Evolutionary conservation across 179 eudicot species (phyloP), one percentile per base, ranked within the genome.

Genomic region (Drosera spatulata): DNA sequence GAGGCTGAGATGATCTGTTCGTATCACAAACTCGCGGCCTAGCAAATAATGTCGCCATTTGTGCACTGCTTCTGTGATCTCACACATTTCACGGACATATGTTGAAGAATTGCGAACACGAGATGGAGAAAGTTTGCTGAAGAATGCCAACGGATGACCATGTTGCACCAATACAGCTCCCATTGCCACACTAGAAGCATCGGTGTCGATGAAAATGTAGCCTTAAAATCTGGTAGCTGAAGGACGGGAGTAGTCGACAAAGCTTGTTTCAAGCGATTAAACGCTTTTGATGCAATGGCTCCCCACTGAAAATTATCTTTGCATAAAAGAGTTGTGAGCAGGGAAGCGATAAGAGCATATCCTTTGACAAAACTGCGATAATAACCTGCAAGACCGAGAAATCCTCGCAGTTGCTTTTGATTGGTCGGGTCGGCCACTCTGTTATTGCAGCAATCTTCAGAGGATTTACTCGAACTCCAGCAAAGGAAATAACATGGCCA

Each of bases 1-100:
- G 60, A 39, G 41, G 39, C 53, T 6, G 38, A n/a, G 44, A 0
- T 66, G 59, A 44, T 66, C 45, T 1, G 70, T 51, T 12, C n/a
- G 40, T 4, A 66, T 22, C 2, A 2, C 4, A 12, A 66, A 66
- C 3, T 39, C 22, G 8, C 14, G 15, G 0, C 64, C 64, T 1
- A 66, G 2, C 6, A 66, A 22, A 13, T 66, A 66, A 1, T 10
- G 59, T 4, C 53, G 3, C 64, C 53, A 66, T 3, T 52, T 66
- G 3, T 15, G 4, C 0, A 59, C 45, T 0, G 46, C 59, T 4
- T n/a, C 4, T 2, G 47, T 46, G 0, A 60, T 3, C 0, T 52
- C 58, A 6, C 22, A 9, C 4, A 66, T 3, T 39, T 66, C 59
- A 2, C n/a, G 51, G 8, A 10, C 64, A 60, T 66, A 59, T 1